Conservation (phyloP, 768 basidiomycete genomes). For the Gymnopilus dilepis region DNA sequence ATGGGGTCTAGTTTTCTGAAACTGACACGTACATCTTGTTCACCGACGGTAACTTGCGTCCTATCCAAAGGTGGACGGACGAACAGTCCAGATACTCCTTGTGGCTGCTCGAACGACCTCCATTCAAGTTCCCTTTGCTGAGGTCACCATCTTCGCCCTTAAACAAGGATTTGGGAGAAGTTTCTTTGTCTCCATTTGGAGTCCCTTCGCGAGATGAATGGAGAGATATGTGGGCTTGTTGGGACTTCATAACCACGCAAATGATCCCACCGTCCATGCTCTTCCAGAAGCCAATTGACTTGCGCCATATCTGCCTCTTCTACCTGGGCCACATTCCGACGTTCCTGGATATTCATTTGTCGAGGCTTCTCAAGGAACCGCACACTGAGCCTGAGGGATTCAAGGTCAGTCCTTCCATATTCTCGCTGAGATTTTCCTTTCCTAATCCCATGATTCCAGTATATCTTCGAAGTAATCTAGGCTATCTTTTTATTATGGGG, state of each 20-base stretch:
- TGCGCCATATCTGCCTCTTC: slow-evolving; percentile 97
- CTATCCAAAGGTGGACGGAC: slow-evolving; percentile 88
- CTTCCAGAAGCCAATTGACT: slow-evolving; percentile 88
- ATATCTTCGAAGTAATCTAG: slow-evolving; percentile 74
- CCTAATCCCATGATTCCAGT: slow-evolving; percentile 40
- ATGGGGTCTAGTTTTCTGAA: slow-evolving; percentile 71
- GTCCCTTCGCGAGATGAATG: slow-evolving; percentile 82
- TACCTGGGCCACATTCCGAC: slow-evolving; percentile 94
- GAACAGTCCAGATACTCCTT: slow-evolving; percentile 73
- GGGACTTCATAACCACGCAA: slow-evolving; percentile 82
- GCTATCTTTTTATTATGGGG: neutral
- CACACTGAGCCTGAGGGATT: slow-evolving; percentile 86
- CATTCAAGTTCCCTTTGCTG: slow-evolving; percentile 75
- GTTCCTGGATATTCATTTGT: slow-evolving; percentile 91
- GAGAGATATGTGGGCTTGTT: slow-evolving; percentile 82
- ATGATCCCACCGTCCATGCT: slow-evolving; percentile 92
- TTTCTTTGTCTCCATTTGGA: slow-evolving; percentile 55
- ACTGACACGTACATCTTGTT: slow-evolving; percentile 74
- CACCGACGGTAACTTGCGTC: slow-evolving; percentile 73
- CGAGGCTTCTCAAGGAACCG: slow-evolving; percentile 71
- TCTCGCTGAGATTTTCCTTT: slow-evolving; percentile 21
- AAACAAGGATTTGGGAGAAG: slow-evolving; percentile 23
- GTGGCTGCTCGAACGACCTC: slow-evolving; percentile 90
- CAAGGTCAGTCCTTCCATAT: slow-evolving; percentile 48
- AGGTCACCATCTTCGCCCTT: slow-evolving; percentile 38